Evolutionary conservation across 768 basidiomycete species (phyloP).

Genomic region (Rhizopogon sp.): DNA sequence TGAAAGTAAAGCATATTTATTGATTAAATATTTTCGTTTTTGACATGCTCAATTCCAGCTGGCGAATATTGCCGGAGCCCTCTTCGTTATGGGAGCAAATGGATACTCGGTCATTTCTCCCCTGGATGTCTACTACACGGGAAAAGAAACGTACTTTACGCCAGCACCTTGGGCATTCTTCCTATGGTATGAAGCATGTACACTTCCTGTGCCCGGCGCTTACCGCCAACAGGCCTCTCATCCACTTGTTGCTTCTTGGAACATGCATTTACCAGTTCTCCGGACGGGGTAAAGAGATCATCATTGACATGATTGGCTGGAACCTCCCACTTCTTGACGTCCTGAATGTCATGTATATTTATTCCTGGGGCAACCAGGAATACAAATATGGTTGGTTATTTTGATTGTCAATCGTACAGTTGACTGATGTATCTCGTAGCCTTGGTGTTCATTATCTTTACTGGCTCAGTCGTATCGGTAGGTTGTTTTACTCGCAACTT

Average conservation of each 20-base stretch:
- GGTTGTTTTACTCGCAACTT: conserved; percentile 2
- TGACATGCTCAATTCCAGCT: conserved; percentile 28
- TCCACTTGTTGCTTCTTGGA: conserved; percentile 63
- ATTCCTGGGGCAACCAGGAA: conserved; percentile 50
- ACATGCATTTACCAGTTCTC: conserved; percentile 60
- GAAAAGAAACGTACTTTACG: conserved; percentile 64
- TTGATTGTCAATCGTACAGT: background rate
- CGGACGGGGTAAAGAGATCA: conserved; percentile 46
- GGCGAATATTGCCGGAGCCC: conserved; percentile 50
- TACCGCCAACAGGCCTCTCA: conserved; percentile 40
- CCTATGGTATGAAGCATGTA: conserved; percentile 41
- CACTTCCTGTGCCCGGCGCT: background rate
- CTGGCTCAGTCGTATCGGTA: conserved; percentile 49
- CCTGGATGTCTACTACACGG: conserved; percentile 38
- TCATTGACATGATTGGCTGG: conserved; percentile 65
- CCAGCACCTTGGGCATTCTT: conserved; percentile 59
- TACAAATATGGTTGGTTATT: conserved; percentile 36
- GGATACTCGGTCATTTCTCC: conserved; percentile 57
- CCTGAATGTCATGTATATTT: conserved; percentile 62
- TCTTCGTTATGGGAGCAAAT: conserved; percentile 56
- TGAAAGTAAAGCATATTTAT: conserved; percentile 40
- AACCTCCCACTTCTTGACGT: conserved; percentile 57
- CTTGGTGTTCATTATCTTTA: conserved; percentile 36
- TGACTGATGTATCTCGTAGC: conserved; percentile 20
- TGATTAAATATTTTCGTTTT: background rate